Conservation (phyloP, 164 flowering plant species). For the Litsea cubeba region DNA sequence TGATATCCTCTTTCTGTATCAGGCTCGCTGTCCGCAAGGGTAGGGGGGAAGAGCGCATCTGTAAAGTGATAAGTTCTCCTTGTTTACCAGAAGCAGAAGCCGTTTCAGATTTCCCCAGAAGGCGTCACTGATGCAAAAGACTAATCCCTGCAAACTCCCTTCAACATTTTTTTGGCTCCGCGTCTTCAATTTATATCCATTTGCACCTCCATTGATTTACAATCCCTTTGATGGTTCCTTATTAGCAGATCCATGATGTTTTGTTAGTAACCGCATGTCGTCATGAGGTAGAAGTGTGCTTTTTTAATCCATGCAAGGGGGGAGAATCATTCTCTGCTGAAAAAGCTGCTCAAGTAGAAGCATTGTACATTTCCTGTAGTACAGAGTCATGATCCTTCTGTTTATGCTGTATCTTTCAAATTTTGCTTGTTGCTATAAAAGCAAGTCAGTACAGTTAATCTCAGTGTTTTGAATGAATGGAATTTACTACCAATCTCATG, state of each 20-base stretch:
- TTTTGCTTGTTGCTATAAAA: slow-evolving; percentile 5
- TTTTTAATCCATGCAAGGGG: neutral
- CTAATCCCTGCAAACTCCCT: slow-evolving; percentile 23
- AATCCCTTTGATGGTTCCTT: neutral
- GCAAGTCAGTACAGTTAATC: neutral
- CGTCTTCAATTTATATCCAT: neutral
- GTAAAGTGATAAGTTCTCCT: slow-evolving; percentile 95
- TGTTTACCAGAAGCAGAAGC: slow-evolving; percentile 96
- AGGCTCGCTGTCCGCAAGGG: slow-evolving; percentile 93
- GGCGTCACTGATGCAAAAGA: slow-evolving; percentile 94
- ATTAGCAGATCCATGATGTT: neutral
- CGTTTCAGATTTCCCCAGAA: slow-evolving; percentile 79
- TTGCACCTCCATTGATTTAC: neutral
- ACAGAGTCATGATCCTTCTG: neutral
- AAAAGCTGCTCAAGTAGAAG: neutral
- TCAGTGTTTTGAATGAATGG: neutral
- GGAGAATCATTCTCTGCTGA: neutral
- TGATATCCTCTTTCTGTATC: neutral
- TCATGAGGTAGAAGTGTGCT: neutral
- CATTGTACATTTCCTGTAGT: neutral
- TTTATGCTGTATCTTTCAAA: neutral
- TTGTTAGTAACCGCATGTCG: neutral
- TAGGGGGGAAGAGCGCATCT: slow-evolving; percentile 88
- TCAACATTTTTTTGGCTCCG: too few species aligned
- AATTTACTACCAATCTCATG: neutral